These are phyloP conservation scores for Wallemia mellicola DNA, from an alignment of 1,284 basidiomycete species.

Conservation along the genomic window DNA sequence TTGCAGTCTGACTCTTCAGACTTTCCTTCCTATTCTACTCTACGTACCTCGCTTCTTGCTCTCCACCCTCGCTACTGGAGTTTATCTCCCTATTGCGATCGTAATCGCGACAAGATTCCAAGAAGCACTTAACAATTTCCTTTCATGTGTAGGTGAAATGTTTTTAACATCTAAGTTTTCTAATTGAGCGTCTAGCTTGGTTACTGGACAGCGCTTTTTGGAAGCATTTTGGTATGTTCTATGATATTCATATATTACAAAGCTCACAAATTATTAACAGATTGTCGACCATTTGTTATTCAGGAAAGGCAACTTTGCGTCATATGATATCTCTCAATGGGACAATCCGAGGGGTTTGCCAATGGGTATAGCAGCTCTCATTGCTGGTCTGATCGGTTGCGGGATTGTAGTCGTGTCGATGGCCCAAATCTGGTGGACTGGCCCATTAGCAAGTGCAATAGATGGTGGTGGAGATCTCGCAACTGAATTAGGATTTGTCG, in stretches of 20 bases:
- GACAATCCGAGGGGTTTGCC: slow-evolving; percentile 27
- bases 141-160: slow-evolving; percentile 9
- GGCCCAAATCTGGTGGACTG: slow-evolving; percentile 38
- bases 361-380: slow-evolving; percentile 29
- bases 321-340: slow-evolving; percentile 28
- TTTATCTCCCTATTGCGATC: slow-evolving; percentile 13
- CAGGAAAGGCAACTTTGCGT: slow-evolving; percentile 21
- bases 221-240: slow-evolving; percentile 10
- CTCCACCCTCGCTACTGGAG: slow-evolving; percentile 6
- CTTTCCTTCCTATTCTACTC: slow-evolving; percentile 10
- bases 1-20: slow-evolving; percentile 15
- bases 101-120: slow-evolving; percentile 16
- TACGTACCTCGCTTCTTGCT: slow-evolving; percentile 11
- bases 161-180: not conserved
- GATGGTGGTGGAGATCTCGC: slow-evolving; percentile 33
- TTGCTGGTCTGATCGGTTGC: slow-evolving; percentile 23
- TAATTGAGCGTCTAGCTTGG: not conserved
- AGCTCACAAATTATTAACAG: not conserved
- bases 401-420: slow-evolving; percentile 34
- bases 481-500: slow-evolving; percentile 34
- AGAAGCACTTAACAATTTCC: slow-evolving; percentile 17
- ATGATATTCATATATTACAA: not conserved
- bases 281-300: slow-evolving; percentile 33
- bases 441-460: slow-evolving; percentile 29
- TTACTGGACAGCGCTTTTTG: slow-evolving; percentile 17